phyloP scores from a whole-genome alignment of 1,139 yeast species.

The Sugiyamaella pinicola region DNA sequence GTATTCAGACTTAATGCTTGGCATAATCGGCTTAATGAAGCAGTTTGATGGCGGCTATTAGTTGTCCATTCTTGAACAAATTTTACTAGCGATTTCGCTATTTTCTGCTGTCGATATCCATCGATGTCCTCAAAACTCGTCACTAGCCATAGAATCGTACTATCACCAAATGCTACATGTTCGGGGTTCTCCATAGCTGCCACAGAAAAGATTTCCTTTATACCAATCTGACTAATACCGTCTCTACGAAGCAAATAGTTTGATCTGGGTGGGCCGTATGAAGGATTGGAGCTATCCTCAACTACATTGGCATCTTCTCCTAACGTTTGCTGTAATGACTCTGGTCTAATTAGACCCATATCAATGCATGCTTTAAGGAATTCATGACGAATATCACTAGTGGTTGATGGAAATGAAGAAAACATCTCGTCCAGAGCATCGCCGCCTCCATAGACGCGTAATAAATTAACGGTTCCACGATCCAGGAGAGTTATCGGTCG shows the following conservation, averaged over 20 bases:
- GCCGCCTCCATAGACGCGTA: constrained; percentile 36
- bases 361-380: constrained; percentile 58
- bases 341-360: constrained; percentile 46
- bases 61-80: constrained; percentile 31
- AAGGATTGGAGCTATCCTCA: constrained; percentile 21
- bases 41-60: constrained; percentile 33
- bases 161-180: constrained; percentile 33
- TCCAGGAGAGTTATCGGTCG: constrained; percentile 35
- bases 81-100: constrained; percentile 32
- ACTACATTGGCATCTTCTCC: constrained; percentile 44
- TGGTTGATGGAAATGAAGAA: constrained; percentile 50
- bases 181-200: constrained; percentile 36
- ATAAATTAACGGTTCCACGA: constrained; percentile 32
- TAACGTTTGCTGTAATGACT: constrained; percentile 50
- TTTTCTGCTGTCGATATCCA: constrained; percentile 35
- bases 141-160: constrained; percentile 31
- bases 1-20: constrained; percentile 50
- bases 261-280: constrained; percentile 21
- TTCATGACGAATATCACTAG: constrained; percentile 56
- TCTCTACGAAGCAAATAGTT: constrained; percentile 18
- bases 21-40: constrained; percentile 50
- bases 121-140: constrained; percentile 34
- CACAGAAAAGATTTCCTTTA: constrained; percentile 28
- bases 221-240: constrained; percentile 22
- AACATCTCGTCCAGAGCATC: constrained; percentile 51